Evolutionary conservation across 768 basidiomycete genomes (phyloP), one percentile per base, ranked within the genome.

Genomic region (Astraeus odoratus): DNA sequence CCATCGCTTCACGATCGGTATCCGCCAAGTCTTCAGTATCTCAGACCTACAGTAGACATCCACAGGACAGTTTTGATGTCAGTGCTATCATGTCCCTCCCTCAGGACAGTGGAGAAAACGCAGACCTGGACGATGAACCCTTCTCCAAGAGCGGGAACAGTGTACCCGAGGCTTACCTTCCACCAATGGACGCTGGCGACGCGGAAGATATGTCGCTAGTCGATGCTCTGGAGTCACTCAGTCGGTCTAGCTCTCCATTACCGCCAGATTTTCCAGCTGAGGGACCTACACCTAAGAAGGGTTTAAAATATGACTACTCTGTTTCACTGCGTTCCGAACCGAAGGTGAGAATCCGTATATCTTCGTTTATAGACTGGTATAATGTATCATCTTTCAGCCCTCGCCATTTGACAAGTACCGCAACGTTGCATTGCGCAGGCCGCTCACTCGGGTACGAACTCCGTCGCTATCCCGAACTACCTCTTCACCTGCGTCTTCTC

Each of bases 401-500:
- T 83, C 83, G 10, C 78, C 81, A 10, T 69, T 73, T 33, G 73
- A 80, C 49, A 82, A 76, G 49, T 80, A 73, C 58, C 78, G 78
- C 8, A 80, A 85, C 54, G 76, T 84, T 22, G 72, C 75, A 10
- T 51, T 81, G 39, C 76, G 82, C 25, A 72, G 71, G 45, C 71
- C 76, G 15, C 56, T 71, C 29, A 55, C 70, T 16, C 72, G 78
- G 23, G 68, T 70, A 16, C 77, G 83, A 22, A 84, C 82, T 4
- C 83, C 83, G 4, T 84, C 83, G 2, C 68, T 86, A 8, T 75
- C 83, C 7, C 75, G 74, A 41, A 83, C 80, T 1, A 72, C 74
- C 0, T 74, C 78, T 26, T 80, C 80, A 1, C 71, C 70, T 19
- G 69, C 72, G 0, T 78, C 82, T 9, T 83, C 81, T 4, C 74